Conservation (phyloP, 805 yeast genomes). For the Candida suzukii region DNA sequence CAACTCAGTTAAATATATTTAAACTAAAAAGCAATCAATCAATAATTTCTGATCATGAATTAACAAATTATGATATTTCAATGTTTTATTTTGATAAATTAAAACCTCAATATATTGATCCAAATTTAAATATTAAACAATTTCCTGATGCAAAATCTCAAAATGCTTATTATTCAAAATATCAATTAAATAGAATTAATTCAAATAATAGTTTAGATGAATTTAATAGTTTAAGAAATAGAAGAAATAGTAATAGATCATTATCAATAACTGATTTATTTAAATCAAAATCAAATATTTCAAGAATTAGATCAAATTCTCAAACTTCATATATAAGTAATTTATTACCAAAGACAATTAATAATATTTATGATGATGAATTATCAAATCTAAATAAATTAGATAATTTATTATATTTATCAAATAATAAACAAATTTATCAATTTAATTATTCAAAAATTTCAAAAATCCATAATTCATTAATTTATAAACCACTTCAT, state of each 20-base stretch:
- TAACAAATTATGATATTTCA: conserved; percentile 6
- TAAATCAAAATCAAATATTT: background rate
- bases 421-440: background rate
- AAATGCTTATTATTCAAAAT: background rate
- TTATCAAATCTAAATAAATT: background rate
- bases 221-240: background rate
- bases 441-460: background rate
- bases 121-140: conserved; percentile 18
- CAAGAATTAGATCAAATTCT: background rate
- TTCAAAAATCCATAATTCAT: conserved; percentile 5
- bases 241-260: too few relatives aligned
- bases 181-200: background rate
- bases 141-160: background rate
- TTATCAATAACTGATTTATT: background rate
- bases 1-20: conserved; percentile 24
- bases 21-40: conserved; percentile 6
- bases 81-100: conserved; percentile 15
- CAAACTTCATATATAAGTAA: background rate
- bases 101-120: conserved; percentile 17
- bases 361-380: background rate
- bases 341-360: background rate
- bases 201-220: background rate
- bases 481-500: conserved; percentile 8
- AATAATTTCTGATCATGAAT: background rate
- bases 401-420: background rate